Evolutionary conservation across 2,329 filamentous ascomycete species (phyloP).

Genomic region (Ceratocystis alfenasii): DNA sequence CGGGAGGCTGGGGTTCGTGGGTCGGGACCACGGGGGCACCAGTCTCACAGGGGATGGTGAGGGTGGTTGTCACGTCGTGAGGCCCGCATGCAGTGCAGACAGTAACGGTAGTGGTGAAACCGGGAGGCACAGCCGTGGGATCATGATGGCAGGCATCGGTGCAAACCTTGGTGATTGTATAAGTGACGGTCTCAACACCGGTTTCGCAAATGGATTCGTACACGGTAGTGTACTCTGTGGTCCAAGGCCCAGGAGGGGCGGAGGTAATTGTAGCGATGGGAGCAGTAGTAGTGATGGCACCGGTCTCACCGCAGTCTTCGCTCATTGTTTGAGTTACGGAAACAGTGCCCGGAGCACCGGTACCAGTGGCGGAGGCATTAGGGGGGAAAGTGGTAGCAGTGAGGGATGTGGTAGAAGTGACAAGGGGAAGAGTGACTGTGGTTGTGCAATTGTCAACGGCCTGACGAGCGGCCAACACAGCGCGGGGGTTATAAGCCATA

Average conservation of each 20-base stretch:
- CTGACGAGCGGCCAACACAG: slow-evolving; percentile 12
- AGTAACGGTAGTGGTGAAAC: slow-evolving; percentile 21
- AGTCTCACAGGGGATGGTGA: slow-evolving; percentile 19
- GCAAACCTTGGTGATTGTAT: slow-evolving; percentile 22
- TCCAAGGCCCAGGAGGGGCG: neutral
- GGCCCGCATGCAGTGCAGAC: slow-evolving; percentile 13
- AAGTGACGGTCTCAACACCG: slow-evolving; percentile 20
- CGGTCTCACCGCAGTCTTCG: neutral
- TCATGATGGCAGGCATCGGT: slow-evolving; percentile 12
- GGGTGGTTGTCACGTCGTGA: neutral
- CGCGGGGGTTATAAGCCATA: slow-evolving; percentile 18
- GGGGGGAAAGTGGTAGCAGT: neutral
- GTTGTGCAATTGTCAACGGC: slow-evolving; percentile 12
- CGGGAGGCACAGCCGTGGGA: slow-evolving; percentile 15
- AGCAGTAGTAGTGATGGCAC: neutral
- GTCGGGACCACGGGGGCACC: neutral
- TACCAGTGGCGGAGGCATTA: neutral
- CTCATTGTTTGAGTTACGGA: neutral
- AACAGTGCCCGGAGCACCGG: neutral
- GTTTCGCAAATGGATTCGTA: slow-evolving; percentile 20
- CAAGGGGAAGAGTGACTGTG: neutral
- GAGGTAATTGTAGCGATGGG: slow-evolving; percentile 6
- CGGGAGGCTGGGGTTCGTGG: neutral
- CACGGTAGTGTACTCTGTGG: slow-evolving; percentile 20
- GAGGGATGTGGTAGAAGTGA: neutral